Percentiles rank a stretch among this genome's conserved stretches.
These are phyloP conservation scores for Nitzschia inconspicua DNA, from an alignment of 108 stramenopile species.

Conservation along the genomic window DNA sequence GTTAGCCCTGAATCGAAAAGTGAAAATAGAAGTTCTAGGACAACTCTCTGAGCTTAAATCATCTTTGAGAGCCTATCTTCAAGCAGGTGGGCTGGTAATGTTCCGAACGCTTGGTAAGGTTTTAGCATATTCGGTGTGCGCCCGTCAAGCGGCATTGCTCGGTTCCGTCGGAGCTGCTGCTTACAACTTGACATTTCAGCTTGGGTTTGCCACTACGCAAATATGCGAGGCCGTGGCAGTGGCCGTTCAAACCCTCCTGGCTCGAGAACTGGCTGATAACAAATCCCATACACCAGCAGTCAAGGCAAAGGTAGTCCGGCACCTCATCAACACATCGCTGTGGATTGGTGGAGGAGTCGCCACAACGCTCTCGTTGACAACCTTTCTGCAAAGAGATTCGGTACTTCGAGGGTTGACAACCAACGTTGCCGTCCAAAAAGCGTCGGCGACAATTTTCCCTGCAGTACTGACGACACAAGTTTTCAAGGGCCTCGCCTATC, in stretches of 20 bases:
- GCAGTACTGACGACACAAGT: slow-evolving; percentile 83
- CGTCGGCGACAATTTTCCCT: slow-evolving; percentile 72
- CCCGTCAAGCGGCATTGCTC: slow-evolving; percentile 73
- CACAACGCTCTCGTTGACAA: slow-evolving; percentile 54
- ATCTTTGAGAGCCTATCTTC: slow-evolving; percentile 64
- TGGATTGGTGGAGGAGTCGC: slow-evolving; percentile 70
- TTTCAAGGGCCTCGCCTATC: slow-evolving; percentile 88
- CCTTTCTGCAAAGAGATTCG: slow-evolving; percentile 62
- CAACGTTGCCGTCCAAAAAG: slow-evolving; percentile 64
- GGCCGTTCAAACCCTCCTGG: slow-evolving; percentile 74
- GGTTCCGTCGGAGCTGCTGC: slow-evolving; percentile 86
- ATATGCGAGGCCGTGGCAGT: slow-evolving; percentile 80
- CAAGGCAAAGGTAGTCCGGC: slow-evolving; percentile 49
- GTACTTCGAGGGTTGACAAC: slow-evolving; percentile 82
- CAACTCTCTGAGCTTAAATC: slow-evolving; percentile 48
- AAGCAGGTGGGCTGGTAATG: slow-evolving; percentile 75
- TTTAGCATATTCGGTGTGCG: slow-evolving; percentile 83
- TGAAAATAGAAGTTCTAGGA: slow-evolving; percentile 63
- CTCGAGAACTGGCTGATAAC: slow-evolving; percentile 75
- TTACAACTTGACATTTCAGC: slow-evolving; percentile 89
- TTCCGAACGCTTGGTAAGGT: slow-evolving; percentile 86
- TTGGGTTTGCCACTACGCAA: slow-evolving; percentile 93
- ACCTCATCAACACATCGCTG: slow-evolving; percentile 75
- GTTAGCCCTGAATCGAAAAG: slow-evolving; percentile 58
- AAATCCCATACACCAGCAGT: slow-evolving; percentile 24